These are phyloP conservation scores for Pseudogymnoascus sp. DNA, from an alignment of 2,329 filamentous ascomycete species.

Conservation along the genomic window DNA sequence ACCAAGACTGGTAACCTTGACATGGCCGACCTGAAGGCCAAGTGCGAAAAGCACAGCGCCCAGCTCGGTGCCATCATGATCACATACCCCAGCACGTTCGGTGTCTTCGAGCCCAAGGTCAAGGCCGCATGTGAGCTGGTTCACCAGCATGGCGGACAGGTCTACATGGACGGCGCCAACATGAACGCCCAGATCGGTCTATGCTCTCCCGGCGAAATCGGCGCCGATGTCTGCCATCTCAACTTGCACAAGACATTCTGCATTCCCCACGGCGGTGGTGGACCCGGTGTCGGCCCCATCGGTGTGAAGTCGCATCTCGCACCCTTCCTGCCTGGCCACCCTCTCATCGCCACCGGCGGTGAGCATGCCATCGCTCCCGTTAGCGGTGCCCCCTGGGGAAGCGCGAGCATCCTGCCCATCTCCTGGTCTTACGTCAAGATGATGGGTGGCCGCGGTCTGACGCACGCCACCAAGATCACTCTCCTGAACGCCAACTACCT, in stretches of 20 bases:
- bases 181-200: conserved; percentile 98
- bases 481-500: conserved; percentile 98
- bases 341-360: conserved; percentile 49
- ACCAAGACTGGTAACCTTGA: conserved; percentile 82
- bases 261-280: conserved; percentile 91
- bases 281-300: conserved; percentile 88
- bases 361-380: conserved; percentile 60
- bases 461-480: conserved; percentile 82
- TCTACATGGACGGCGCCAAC: conserved; percentile 98
- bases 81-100: conserved; percentile 91
- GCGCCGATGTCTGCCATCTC: conserved; percentile 91
- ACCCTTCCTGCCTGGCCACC: conserved; percentile 65
- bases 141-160: conserved; percentile 80
- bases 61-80: conserved; percentile 92
- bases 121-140: conserved; percentile 81
- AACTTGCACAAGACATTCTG: conserved; percentile 99
- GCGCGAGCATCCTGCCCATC: conserved; percentile 86
- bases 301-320: conserved; percentile 78
- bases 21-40: conserved; percentile 73
- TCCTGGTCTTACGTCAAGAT: conserved; percentile 92
- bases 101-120: conserved; percentile 85
- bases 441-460: conserved; percentile 79
- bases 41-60: conserved; percentile 80
- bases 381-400: conserved; percentile 77
- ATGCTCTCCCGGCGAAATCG: conserved; percentile 89